Percentiles rank a stretch among this genome's conserved stretches.
Conservation (phyloP, 352 stramenopile genomes). For the Globisporangium parvum region DNA sequence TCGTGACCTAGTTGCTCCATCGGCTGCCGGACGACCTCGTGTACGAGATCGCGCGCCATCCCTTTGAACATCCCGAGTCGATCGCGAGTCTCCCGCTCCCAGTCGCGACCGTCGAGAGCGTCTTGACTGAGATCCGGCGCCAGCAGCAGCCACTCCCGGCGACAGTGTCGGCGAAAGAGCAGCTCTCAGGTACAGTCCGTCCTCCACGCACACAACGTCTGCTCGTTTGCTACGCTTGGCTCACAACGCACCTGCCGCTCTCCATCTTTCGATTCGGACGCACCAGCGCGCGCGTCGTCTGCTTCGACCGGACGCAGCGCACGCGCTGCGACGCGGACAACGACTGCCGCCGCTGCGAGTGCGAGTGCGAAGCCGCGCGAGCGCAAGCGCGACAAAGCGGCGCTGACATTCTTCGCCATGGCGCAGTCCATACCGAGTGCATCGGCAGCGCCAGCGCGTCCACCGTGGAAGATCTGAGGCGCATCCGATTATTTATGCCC, state of each 20-base stretch:
- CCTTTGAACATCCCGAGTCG: conserved; percentile 62
- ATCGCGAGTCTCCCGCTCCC: conserved; percentile 51
- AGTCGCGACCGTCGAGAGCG: conserved; percentile 38
- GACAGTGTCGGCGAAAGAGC: background rate
- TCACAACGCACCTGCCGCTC: too few relatives aligned
- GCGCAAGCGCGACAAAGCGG: conserved; percentile 5
- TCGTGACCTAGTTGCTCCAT: conserved; percentile 51
- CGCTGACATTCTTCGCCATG: background rate
- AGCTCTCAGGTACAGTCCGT: conserved; percentile 2
- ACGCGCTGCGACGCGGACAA: background rate
- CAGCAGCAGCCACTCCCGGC: conserved; percentile 17
- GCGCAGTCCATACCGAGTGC: background rate
- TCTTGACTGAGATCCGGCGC: conserved; percentile 36
- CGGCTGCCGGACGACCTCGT: conserved; percentile 81
- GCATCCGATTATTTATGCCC: conserved; percentile 7
- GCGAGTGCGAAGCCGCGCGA: conserved; percentile 1
- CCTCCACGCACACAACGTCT: too few relatives aligned
- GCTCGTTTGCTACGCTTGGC: too few relatives aligned
- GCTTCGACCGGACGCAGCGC: too few relatives aligned
- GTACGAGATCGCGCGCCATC: conserved; percentile 83
- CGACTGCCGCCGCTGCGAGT: background rate
- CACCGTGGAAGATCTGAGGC: conserved; percentile 16
- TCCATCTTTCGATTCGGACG: too few relatives aligned
- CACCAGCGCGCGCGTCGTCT: too few relatives aligned
- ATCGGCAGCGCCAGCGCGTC: conserved; percentile 5